Evolutionary conservation across 768 basidiomycete species (phyloP), one percentile per base, ranked within the genome.

Genomic region (Candolleomyces eurysporus): DNA sequence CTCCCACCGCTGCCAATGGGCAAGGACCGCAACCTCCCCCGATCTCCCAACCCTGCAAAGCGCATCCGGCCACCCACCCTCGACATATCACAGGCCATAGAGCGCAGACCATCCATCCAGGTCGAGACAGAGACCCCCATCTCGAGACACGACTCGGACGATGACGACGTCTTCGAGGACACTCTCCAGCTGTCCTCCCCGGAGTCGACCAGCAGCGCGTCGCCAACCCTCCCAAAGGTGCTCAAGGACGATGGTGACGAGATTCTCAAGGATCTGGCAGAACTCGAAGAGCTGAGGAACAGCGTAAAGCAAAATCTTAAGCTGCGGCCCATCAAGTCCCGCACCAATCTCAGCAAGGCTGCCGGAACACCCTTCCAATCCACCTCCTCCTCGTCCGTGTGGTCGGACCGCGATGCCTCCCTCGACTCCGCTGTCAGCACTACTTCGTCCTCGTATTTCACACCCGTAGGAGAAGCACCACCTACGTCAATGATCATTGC

Each of bases 271-370:
- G 89, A 89, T 62, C 78, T 93, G 43, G 85, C 81, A 13, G 82
- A 81, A 58, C 83, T 94, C 43, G 87, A 90, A 60, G 75, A 82
- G 65, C 80, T 94, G 8, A 83, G 92, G 39, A 80, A 82, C 65
- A 90, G 78, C 66, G 89, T 94, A 2, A 84, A 88, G 73, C 81
- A 85, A 73, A 94, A 94, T 66, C 82, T 94, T 42, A 86, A 85
- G 61, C 79, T 94, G 40, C 83, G 92, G 21, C 92, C 92, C 31
- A 88, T 94, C 60, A 83, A 85, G 54, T 87, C 88, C 22, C 76
- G 69, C 69, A 30, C 71, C 63, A 59, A 67, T 71, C 62, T 71
- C 74, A 22, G 67, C 64, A 61, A 66, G 66, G 36, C 51, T n/a
- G 55, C 53, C 8, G 39, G 43, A 32, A 52, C 58, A 22, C 59